phyloP scores from a whole-genome alignment of 345 rosid species.

The Rubroshorea leprosula region DNA sequence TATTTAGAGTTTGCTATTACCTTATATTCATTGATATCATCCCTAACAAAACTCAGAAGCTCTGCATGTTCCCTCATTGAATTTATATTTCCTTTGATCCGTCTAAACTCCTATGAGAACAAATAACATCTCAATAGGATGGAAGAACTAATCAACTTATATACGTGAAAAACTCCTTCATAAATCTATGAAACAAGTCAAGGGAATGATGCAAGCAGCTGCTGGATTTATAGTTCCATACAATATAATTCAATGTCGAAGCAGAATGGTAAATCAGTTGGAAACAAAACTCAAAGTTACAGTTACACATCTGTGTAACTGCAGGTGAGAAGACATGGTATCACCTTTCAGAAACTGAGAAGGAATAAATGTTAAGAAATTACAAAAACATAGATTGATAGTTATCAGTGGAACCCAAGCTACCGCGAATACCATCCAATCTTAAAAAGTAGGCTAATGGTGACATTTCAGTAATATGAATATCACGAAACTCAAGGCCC shows the following conservation, averaged over 20 bases:
- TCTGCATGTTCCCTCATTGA: slow-evolving; percentile 94
- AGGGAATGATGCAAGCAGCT: background rate
- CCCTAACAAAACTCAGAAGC: slow-evolving; percentile 93
- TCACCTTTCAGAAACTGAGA: background rate
- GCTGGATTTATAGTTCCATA: background rate
- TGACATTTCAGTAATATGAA: background rate
- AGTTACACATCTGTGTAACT: background rate
- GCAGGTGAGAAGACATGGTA: background rate
- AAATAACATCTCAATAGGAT: slow-evolving; percentile 13
- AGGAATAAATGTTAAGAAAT: background rate
- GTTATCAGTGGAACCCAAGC: background rate
- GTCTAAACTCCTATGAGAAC: slow-evolving; percentile 60
- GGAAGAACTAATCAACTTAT: slow-evolving; percentile 7
- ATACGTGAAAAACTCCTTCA: slow-evolving; percentile 8
- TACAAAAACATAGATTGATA: too few relatives aligned
- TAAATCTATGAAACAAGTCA: background rate
- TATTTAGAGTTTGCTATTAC: slow-evolving; percentile 27
- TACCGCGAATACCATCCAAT: too few relatives aligned
- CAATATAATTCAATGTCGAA: background rate
- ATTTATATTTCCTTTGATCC: slow-evolving; percentile 84
- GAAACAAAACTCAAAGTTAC: background rate
- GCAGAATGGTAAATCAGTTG: background rate
- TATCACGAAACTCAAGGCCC: background rate
- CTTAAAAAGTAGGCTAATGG: background rate
- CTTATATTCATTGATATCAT: slow-evolving; percentile 93